Evolutionary conservation across 176 grass and related monocot genomes (phyloP), one percentile per base, ranked within the genome.

Genomic region (Carex myosuroides): DNA sequence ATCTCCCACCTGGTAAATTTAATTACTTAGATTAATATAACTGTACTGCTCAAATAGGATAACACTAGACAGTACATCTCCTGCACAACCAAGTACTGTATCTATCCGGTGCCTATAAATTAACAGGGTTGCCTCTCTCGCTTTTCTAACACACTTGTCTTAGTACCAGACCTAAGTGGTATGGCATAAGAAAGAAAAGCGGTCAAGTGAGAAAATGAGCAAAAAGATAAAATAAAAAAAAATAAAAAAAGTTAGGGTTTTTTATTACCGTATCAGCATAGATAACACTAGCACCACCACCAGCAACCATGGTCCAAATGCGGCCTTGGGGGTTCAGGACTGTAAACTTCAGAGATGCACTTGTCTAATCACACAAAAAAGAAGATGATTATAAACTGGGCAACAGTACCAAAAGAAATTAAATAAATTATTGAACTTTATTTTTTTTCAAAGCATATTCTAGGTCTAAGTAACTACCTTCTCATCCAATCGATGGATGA

Each of bases 221-320:
- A 70, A 70, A 10, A 70, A 21, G n/a, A 20, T 42, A 13, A 71
- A 7, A 18, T 44, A 32, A 69, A 37, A 39, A 35, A 35, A 35
- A 3, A 5, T 39, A 69, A 37, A 39, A 35, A 35, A 35, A 3
- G 37, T 39, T 14, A n/a, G 3, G 87, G 69, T 35, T 81, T 70
- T 63, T 30, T 26, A 69, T 84, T 91, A 97, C 94, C 8, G 95
- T 98, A 83, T 98, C 92, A 48, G 95, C 95, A 70, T 98, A 98
- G 85, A 98, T 98, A 56, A 98, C 95, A 83, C 92, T 94, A 13
- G 95, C 92, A 87, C 95, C 95, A 53, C 95, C 95, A 84, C 95
- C 95, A 30, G 95, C 95, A 87, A 94, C 95, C 95, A 98, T 98
- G 78, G 95, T 98, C 95, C 92, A 98, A 62, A 98, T 94, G 65